Evolutionary conservation across 2,329 filamentous ascomycete genomes (phyloP), one percentile per base, ranked within the genome.

Genomic region (Fusarium buharicum): DNA sequence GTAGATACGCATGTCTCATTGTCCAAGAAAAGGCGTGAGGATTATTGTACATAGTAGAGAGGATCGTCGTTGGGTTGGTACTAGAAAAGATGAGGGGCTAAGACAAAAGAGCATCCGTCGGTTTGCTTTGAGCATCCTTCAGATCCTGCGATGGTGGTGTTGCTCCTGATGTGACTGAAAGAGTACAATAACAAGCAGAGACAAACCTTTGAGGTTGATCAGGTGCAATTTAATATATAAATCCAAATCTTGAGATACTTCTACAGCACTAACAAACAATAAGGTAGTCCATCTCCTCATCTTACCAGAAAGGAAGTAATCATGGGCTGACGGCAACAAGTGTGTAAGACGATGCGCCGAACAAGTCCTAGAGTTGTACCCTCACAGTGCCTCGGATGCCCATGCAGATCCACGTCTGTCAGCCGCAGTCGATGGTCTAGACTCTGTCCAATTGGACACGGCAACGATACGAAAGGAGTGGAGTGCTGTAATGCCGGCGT

Each of bases 311-410:
- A 40, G 17, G 45, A 36, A 40, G 39, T 51, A 24, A 51, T 59
- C 17, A 52, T 45, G 46, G 56, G 56, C 61, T 65, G 47, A 64
- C 61, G 44, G 61, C 28, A 51, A 45, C n/a, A n/a, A n/a, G n/a
- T n/a, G 27, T 47, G 50, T 62, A 53, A 62, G 61, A 54, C 48
- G 49, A 63, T 30, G 59, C 33, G 38, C 34, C 54, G 24, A 49
- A 64, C 31, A 41, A 59, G 59, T 59, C 43, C n/a, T 51, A 9
- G 38, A 27, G 17, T 43, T 48, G 59, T 62, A 62, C 34, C 22
- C 12, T 37, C 58, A 44, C 50, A 52, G 52, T 55, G 43, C 33
- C 22, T 36, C 14, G 27, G 33, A 34, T 34, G 18, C 12, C n/a
- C n/a, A n/a, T n/a, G n/a, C 38, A 48, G 59, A 54, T 52, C 34